Evolutionary conservation across 2,329 filamentous ascomycete species (phyloP).

Genomic region (Fusarium begoniae): DNA sequence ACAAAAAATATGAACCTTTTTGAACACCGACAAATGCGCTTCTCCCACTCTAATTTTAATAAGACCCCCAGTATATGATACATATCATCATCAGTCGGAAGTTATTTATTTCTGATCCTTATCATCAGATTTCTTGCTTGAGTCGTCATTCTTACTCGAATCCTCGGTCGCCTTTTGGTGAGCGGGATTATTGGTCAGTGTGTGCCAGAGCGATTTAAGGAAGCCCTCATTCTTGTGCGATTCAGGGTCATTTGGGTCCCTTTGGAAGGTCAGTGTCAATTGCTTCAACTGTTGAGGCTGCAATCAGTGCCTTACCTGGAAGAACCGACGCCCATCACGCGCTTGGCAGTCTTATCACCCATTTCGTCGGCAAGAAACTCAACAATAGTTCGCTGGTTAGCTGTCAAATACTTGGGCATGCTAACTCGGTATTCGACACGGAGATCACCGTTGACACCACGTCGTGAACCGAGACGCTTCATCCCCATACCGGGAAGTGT

Average conservation of each 20-base stretch:
- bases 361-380: slow-evolving; percentile 98
- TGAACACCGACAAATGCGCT: slow-evolving; percentile 52
- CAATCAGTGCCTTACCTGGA: slow-evolving; percentile 42
- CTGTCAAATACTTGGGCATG: slow-evolving; percentile 93
- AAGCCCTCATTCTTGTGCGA: slow-evolving; percentile 87
- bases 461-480: slow-evolving; percentile 79
- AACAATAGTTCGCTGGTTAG: slow-evolving; percentile 90
- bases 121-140: slow-evolving; percentile 40
- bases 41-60: slow-evolving; percentile 40
- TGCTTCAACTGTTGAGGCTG: background rate
- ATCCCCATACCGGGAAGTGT: slow-evolving; percentile 93
- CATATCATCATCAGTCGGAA: slow-evolving; percentile 45
- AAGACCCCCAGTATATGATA: slow-evolving; percentile 34
- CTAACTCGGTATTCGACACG: slow-evolving; percentile 93
- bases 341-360: slow-evolving; percentile 88
- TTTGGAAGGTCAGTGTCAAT: slow-evolving; percentile 11
- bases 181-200: slow-evolving; percentile 78
- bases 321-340: slow-evolving; percentile 82
- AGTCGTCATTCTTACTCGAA: slow-evolving; percentile 34
- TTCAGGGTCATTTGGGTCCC: slow-evolving; percentile 47
- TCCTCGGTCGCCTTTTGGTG: slow-evolving; percentile 53
- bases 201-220: slow-evolving; percentile 93
- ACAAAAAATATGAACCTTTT: slow-evolving; percentile 48
- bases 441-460: slow-evolving; percentile 79
- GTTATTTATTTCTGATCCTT: slow-evolving; percentile 48